phyloP scores from a whole-genome alignment of 768 basidiomycete species.

The Lactifluus pinguis region DNA sequence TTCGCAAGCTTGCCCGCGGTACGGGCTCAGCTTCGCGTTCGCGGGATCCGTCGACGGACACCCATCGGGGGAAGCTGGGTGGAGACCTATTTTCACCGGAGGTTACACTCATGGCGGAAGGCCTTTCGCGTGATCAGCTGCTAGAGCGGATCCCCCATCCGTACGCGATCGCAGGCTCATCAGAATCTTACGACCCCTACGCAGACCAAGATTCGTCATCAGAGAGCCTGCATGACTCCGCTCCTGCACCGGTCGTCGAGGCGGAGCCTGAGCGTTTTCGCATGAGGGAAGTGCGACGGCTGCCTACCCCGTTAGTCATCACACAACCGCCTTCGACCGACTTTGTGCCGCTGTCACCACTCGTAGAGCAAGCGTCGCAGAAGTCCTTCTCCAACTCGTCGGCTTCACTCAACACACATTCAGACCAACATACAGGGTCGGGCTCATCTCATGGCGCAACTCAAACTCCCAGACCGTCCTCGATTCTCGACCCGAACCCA shows the following conservation, averaged over 20 bases:
- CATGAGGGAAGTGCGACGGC: background rate
- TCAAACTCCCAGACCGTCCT: conserved; percentile 30
- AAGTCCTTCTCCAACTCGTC: conserved; percentile 18
- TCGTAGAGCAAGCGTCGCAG: conserved; percentile 28
- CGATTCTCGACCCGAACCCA: conserved; percentile 35
- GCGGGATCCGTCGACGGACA: background rate
- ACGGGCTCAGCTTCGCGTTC: background rate
- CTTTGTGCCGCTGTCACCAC: conserved; percentile 29
- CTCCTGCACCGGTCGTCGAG: conserved; percentile 17
- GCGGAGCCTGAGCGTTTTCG: background rate
- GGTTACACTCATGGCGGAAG: conserved; percentile 26
- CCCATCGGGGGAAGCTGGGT: conserved; percentile 19
- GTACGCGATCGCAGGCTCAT: background rate
- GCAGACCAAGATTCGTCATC: conserved; percentile 20
- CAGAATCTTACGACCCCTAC: conserved; percentile 41
- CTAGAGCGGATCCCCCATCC: conserved; percentile 3
- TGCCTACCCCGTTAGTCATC: conserved; percentile 3
- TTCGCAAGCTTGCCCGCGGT: conserved; percentile 11
- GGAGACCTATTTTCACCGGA: conserved; percentile 43
- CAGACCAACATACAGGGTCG: conserved; percentile 17
- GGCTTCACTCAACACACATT: conserved; percentile 6
- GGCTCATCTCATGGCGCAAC: conserved; percentile 4
- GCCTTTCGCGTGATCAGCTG: conserved; percentile 3
- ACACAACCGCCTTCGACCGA: conserved; percentile 23
- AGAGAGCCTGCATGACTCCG: conserved; percentile 1